Percentiles rank a stretch among this genome's conserved stretches.
Conservation (phyloP, 2,329 filamentous ascomycete species). For the Talaromyces funiculosus region DNA sequence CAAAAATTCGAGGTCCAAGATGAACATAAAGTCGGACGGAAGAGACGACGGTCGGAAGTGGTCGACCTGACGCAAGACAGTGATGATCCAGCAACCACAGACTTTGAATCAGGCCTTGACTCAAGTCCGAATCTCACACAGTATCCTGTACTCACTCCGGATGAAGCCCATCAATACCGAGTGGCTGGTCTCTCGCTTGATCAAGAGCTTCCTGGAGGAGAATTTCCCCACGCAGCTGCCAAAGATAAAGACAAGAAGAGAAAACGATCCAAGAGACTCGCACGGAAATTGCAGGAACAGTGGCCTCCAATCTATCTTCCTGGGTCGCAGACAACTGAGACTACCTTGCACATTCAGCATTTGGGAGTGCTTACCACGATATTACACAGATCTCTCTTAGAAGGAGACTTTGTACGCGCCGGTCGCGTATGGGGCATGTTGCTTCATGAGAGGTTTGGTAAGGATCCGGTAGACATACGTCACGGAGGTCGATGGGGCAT, state of each 20-base stretch:
- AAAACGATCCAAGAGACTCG: constrained; percentile 17
- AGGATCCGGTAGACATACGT: constrained; percentile 61
- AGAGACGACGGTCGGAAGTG: constrained; percentile 1
- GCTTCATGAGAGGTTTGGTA: constrained; percentile 55
- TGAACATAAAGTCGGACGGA: constrained; percentile 8
- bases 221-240: constrained; percentile 36
- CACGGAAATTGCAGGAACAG: constrained; percentile 26
- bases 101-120: constrained; percentile 10
- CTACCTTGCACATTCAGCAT: constrained; percentile 47
- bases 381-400: constrained; percentile 65
- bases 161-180: constrained; percentile 17
- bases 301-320: constrained; percentile 31
- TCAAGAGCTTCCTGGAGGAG: constrained; percentile 33
- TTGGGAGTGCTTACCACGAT: constrained; percentile 63
- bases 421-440: constrained; percentile 70
- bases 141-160: constrained; percentile 18
- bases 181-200: constrained; percentile 17
- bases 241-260: constrained; percentile 8
- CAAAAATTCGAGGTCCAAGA: constrained; percentile 9
- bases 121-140: constrained; percentile 1
- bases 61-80: constrained; percentile 5
- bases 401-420: constrained; percentile 66
- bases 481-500: constrained; percentile 70
- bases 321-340: constrained; percentile 26
- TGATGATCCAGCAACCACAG: constrained; percentile 6